Conservation (phyloP, 805 yeast species). For the Saccharomycopsis sp. region DNA sequence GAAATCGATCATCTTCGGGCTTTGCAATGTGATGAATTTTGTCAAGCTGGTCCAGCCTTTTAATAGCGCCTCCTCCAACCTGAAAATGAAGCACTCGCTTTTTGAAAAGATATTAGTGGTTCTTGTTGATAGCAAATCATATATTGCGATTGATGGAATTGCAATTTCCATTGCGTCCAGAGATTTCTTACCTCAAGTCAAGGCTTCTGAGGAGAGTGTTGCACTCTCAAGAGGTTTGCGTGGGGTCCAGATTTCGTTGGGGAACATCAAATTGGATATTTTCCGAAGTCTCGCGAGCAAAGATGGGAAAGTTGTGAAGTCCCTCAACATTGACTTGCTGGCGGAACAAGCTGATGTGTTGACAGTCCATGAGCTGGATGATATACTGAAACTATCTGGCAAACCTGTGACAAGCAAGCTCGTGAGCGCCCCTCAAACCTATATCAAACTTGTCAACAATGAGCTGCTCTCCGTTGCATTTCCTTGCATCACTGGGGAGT, state of each 20-base stretch:
- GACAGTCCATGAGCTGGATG: constrained; percentile 10
- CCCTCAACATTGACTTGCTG: neutral
- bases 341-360: constrained; percentile 1
- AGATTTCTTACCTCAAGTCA: constrained; percentile 8
- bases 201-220: neutral
- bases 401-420: constrained; percentile 3
- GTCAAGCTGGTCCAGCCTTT: neutral
- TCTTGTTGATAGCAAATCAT: no score
- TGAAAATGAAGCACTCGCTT: no score
- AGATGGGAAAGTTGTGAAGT: neutral
- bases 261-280: neutral
- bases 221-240: constrained; percentile 12
- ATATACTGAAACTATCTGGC: neutral
- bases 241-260: constrained; percentile 11
- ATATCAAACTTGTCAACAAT: no score
- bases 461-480: no score
- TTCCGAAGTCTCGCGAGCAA: neutral
- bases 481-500: no score
- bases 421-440: constrained; percentile 1
- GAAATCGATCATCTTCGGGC: constrained; percentile 10
- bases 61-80: neutral
- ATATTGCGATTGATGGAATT: no score
- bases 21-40: constrained; percentile 2
- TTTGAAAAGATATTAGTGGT: no score
- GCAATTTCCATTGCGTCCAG: constrained; percentile 13